These are phyloP conservation scores for Tetrahymena elliotti DNA, from an alignment of 73 alveolate species.

Conservation along the genomic window DNA sequence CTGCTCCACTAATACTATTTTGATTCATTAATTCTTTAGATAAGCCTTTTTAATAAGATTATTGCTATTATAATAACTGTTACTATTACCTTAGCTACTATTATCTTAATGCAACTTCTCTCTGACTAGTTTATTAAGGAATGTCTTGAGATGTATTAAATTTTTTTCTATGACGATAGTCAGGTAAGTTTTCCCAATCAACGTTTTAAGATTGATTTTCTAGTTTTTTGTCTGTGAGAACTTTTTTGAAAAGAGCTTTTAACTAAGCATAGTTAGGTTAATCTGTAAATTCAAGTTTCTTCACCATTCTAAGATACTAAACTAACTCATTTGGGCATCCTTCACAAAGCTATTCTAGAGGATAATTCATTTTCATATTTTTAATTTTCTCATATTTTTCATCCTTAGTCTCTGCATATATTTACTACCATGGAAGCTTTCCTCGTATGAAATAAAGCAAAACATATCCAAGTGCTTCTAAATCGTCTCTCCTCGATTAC, in stretches of 20 bases:
- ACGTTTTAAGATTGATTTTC: background rate
- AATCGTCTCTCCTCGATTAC: constrained; percentile 68
- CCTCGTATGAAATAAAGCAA: constrained; percentile 50
- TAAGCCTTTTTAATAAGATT: background rate
- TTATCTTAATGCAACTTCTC: background rate
- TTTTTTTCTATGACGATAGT: background rate
- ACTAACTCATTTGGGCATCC: constrained; percentile 66
- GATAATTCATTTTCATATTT: constrained; percentile 63
- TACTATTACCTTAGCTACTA: background rate
- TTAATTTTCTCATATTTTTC: constrained; percentile 68
- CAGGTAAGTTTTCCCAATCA: background rate
- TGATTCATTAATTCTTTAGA: background rate
- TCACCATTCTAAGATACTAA: constrained; percentile 53
- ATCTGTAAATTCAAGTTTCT: constrained; percentile 62
- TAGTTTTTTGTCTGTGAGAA: background rate
- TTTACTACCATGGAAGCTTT: constrained; percentile 59
- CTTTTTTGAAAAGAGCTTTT: background rate
- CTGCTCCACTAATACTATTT: background rate
- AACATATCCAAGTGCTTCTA: constrained; percentile 59
- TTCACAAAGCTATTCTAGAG: constrained; percentile 62
- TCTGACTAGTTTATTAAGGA: background rate
- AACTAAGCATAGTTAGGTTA: constrained; percentile 50
- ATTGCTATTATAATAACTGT: background rate
- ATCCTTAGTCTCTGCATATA: constrained; percentile 53
- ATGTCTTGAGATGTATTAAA: background rate